Evolutionary conservation across 331 rosid species (phyloP).

Genomic region (Quercus tomentella): DNA sequence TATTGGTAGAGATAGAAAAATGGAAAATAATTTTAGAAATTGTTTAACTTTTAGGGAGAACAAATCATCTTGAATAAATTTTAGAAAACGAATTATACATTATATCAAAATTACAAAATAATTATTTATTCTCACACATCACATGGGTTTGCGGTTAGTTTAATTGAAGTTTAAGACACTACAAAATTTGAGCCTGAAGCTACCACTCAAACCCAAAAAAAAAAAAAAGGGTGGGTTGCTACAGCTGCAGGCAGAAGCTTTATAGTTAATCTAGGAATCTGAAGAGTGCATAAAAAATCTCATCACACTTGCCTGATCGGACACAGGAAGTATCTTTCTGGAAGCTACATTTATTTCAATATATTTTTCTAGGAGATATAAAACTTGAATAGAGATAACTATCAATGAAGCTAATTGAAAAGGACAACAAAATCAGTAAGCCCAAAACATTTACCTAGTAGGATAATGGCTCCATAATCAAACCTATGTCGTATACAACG

Average conservation of each 20-base stretch:
- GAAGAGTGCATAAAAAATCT: not conserved
- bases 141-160: too few species aligned
- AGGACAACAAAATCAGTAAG: not conserved
- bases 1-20: too few species aligned
- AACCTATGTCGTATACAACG: constrained; percentile 88
- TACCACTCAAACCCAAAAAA: not conserved
- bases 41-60: too few species aligned
- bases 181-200: not conserved
- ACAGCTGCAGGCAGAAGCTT: not conserved
- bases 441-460: constrained; percentile 59
- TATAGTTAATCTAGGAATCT: not conserved
- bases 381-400: not conserved
- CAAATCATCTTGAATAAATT: too few species aligned
- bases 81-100: too few species aligned
- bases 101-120: too few species aligned
- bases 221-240: not conserved
- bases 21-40: too few species aligned
- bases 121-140: too few species aligned
- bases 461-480: constrained; percentile 91
- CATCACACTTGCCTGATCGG: not conserved
- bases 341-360: too few species aligned
- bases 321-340: not conserved
- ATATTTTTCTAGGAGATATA: not conserved
- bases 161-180: not conserved
- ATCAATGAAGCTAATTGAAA: not conserved